Evolutionary conservation across 805 yeast species (phyloP), one percentile per base, ranked within the genome.

Genomic region (Tetrapisispora pingtungensis): DNA sequence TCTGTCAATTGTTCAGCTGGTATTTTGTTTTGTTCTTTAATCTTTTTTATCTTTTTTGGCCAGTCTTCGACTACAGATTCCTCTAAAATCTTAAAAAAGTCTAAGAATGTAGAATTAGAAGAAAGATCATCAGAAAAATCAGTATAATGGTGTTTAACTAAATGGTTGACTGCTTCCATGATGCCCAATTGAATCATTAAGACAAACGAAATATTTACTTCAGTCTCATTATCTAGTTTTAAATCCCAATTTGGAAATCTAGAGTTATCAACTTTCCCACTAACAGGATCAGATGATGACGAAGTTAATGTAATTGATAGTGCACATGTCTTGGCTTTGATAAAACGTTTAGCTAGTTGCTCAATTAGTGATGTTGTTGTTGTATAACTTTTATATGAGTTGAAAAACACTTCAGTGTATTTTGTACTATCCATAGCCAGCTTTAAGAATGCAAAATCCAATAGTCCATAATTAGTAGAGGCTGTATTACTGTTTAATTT

Each of bases 151-250:
- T 81, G 80, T 38, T 77, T 72, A 18, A 86, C 77, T 61, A 94
- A 72, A 27, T 81, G 73, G 36, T 78, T 72, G 45, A 87, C 66
- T 0, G 87, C 85, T 57, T 85, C 94, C 47, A 88, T 67, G 28
- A 88, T 77, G 34, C 94, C 94, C 33, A 83, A 70, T 57, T 88
- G 93, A 36, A 89, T 84, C 56, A 81, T 85, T 10, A 83, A 79
- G 37, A 85, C 79, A 44, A 78, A 72, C 37, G 72, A 73, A 72
- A 81, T 79, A 52, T 81, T 83, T 30, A 82, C 69, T 3, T 73
- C 73, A 0, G 72, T 66, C 24, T 74, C 67, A 36, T 68, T 67
- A 4, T 57, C 43, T 10, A 65, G 49, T 15, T 49, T 63, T 3
- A 58, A 49, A 31, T 69, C 70, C 93, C 93, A 84, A 34, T 74